Evolutionary conservation across 768 basidiomycete genomes (phyloP).

Genomic region (Terana coerulea): DNA sequence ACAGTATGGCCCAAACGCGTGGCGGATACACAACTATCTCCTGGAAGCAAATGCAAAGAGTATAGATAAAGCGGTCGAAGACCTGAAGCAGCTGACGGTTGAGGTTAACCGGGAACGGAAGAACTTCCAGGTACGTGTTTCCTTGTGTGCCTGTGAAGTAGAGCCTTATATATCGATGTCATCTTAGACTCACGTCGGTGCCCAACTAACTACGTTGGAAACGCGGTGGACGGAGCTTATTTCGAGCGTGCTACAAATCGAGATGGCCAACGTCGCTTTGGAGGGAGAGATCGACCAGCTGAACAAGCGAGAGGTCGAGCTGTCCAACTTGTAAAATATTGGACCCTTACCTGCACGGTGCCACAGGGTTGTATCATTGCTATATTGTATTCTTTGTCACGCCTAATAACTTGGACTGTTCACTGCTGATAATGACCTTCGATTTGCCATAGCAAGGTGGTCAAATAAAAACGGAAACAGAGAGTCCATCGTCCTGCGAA

Average conservation of each 20-base stretch:
- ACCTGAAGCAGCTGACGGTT: conserved; percentile 71
- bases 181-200: conserved; percentile 67
- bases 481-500: no score
- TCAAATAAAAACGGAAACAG: no score
- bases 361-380: no score
- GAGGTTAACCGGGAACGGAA: conserved; percentile 88
- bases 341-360: no score
- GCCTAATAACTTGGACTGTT: no score
- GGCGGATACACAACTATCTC: conserved; percentile 88
- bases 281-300: conserved; percentile 74
- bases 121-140: conserved; percentile 64
- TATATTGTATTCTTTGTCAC: no score
- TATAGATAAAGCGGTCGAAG: conserved; percentile 69
- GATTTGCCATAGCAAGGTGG: no score
- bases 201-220: conserved; percentile 78
- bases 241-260: conserved; percentile 86
- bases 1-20: conserved; percentile 86
- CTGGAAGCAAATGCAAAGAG: conserved; percentile 74
- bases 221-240: conserved; percentile 92
- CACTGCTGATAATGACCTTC: no score
- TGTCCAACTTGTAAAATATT: conserved; percentile 34
- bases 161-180: neutral
- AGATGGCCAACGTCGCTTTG: conserved; percentile 90
- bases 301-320: conserved; percentile 55
- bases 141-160: neutral